These are phyloP conservation scores for Alectoria sarmentosa DNA, from an alignment of 495 filamentous ascomycete genomes.

Conservation along the genomic window DNA sequence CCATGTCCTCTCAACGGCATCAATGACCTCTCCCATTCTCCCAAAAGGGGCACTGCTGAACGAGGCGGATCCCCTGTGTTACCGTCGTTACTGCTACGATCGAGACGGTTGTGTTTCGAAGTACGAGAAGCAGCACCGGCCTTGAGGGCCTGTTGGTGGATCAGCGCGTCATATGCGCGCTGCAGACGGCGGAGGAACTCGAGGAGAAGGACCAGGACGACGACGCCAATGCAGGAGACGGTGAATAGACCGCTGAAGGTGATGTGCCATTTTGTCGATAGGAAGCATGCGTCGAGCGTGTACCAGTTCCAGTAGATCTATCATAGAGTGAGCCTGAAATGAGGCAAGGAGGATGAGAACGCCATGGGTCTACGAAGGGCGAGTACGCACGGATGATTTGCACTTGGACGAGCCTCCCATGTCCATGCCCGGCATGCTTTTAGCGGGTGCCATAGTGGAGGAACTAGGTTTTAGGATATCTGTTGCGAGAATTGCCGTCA, in stretches of 20 bases:
- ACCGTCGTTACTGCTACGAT: too few relatives aligned
- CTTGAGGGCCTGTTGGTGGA: not conserved
- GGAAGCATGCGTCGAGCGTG: conserved; percentile 60
- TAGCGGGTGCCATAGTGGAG: not conserved
- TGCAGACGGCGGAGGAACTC: conserved; percentile 54
- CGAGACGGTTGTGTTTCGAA: not conserved
- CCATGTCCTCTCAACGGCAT: not conserved
- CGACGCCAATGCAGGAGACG: conserved; percentile 62
- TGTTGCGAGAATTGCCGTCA: not conserved
- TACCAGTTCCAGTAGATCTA: conserved; percentile 74
- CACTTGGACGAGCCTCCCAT: not conserved
- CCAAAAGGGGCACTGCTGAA: conserved; percentile 3
- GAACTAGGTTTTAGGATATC: not conserved
- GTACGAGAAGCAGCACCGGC: not conserved
- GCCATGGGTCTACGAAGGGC: too few relatives aligned
- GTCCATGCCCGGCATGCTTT: not conserved
- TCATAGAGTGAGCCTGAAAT: not conserved
- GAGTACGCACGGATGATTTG: not conserved
- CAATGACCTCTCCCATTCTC: not conserved
- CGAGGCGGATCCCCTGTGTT: not conserved
- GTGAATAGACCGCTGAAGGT: conserved; percentile 55
- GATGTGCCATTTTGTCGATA: conserved; percentile 59
- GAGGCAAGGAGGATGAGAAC: not conserved
- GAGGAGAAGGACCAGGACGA: conserved; percentile 54
- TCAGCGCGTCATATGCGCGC: conserved; percentile 51